phyloP scores from a whole-genome alignment of 352 stramenopile genomes.

The Globisporangium alternatum region DNA sequence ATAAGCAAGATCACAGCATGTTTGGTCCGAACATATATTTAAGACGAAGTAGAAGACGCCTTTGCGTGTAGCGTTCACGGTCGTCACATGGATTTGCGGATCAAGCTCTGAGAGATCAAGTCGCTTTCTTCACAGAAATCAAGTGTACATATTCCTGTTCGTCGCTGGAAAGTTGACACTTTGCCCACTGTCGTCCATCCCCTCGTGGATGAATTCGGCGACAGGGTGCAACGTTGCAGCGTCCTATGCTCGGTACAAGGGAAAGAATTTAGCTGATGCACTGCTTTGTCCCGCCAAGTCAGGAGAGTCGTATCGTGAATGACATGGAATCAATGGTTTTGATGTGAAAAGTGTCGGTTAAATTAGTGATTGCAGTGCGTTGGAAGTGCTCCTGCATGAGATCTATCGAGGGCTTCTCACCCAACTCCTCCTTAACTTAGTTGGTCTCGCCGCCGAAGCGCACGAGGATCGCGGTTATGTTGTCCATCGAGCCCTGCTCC shows the following conservation, averaged over 20 bases:
- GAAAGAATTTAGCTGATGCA: conserved; percentile 3
- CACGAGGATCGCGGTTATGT: conserved; percentile 81
- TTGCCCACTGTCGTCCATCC: background rate
- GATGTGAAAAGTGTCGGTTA: background rate
- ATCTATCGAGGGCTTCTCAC: background rate
- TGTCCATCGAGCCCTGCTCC: conserved; percentile 67
- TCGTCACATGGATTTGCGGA: background rate
- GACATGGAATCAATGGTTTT: background rate
- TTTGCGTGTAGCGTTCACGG: background rate
- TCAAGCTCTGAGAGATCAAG: background rate
- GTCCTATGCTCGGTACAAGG: background rate
- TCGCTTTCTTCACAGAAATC: background rate
- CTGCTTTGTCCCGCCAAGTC: background rate
- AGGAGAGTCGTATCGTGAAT: background rate
- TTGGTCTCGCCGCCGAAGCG: conserved; percentile 41
- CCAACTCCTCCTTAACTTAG: background rate
- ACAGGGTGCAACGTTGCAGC: conserved; percentile 8
- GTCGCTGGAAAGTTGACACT: background rate
- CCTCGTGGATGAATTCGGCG: conserved; percentile 4
- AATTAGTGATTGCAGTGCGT: background rate
- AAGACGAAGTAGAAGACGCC: background rate
- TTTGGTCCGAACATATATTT: background rate
- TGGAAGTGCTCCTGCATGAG: background rate
- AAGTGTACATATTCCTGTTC: conserved; percentile 6
- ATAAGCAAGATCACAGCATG: background rate